Percentiles rank a stretch among this genome's conserved stretches.
Evolutionary conservation across 2,329 filamentous ascomycete genomes (phyloP).

Genomic region (Fusarium algeriense): DNA sequence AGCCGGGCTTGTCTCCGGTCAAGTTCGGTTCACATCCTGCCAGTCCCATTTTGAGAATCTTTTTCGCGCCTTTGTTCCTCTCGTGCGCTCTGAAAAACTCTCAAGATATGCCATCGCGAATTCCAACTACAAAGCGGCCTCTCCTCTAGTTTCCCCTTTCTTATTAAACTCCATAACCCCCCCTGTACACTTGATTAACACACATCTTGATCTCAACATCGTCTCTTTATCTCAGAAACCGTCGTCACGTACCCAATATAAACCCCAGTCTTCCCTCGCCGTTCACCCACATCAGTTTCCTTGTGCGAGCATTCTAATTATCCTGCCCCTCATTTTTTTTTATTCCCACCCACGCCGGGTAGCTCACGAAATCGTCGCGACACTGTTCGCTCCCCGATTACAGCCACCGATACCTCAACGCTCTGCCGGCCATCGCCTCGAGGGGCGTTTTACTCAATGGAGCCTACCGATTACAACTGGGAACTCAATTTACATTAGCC

Average conservation of each 20-base stretch:
- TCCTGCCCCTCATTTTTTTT: conserved; percentile 35
- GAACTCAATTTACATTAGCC: conserved; percentile 32
- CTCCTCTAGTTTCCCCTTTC: conserved; percentile 36
- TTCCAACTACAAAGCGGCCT: conserved; percentile 38
- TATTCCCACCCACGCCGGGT: conserved; percentile 35
- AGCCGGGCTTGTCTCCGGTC: conserved; percentile 49
- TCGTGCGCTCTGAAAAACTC: conserved; percentile 43
- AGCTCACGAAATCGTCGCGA: conserved; percentile 31
- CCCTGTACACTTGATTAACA: conserved; percentile 27
- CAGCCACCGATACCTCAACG: conserved; percentile 26
- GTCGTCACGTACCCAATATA: conserved; percentile 38
- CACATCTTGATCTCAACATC: conserved; percentile 20
- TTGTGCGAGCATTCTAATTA: conserved; percentile 35
- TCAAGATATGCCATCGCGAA: conserved; percentile 41
- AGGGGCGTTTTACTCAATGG: conserved; percentile 40
- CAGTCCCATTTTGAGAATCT: conserved; percentile 49
- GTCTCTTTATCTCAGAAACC: conserved; percentile 30
- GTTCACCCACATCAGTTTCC: conserved; percentile 28
- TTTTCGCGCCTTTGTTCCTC: conserved; percentile 46
- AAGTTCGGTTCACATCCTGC: conserved; percentile 48
- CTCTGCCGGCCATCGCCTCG: conserved; percentile 19
- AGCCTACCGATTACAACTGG: conserved; percentile 27
- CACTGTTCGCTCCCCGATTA: conserved; percentile 20
- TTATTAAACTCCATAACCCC: conserved; percentile 30
- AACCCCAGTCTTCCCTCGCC: conserved; percentile 30